Evolutionary conservation across 345 rosid species (phyloP).

Genomic region (Linum lewisii): DNA sequence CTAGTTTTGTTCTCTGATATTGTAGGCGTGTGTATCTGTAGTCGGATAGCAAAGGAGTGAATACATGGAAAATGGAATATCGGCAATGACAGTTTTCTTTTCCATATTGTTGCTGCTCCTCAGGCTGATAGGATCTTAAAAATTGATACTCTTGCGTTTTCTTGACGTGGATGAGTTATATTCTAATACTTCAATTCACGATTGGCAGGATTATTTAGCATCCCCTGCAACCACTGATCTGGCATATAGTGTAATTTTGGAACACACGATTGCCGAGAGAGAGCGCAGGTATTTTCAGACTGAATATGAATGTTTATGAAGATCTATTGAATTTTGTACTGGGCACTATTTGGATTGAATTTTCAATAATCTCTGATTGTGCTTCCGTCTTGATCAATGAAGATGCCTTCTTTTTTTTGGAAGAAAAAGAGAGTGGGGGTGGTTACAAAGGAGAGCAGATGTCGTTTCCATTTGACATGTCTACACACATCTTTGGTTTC

Average conservation of each 20-base stretch:
- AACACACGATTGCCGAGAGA: constrained; percentile 88
- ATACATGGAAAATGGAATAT: not conserved
- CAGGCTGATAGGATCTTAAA: not conserved
- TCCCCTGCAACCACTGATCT: constrained; percentile 66
- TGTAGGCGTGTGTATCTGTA: not conserved
- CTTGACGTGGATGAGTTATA: not conserved
- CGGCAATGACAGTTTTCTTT: not conserved
- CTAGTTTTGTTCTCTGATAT: not conserved
- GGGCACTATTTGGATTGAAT: not conserved
- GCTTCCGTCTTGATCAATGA: too few relatives aligned
- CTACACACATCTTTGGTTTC: too few relatives aligned
- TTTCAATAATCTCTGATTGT: not conserved
- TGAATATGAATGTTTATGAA: not conserved
- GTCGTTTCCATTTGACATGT: too few relatives aligned
- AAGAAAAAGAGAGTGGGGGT: too few relatives aligned
- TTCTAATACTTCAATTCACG: constrained; percentile 9
- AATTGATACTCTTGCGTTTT: not conserved
- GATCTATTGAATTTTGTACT: not conserved
- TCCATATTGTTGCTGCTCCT: not conserved
- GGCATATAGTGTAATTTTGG: constrained; percentile 75
- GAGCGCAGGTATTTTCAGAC: constrained; percentile 66
- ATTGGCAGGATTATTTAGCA: constrained; percentile 84
- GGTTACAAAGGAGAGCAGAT: too few relatives aligned
- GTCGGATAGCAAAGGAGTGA: not conserved
- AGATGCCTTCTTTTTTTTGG: too few relatives aligned